phyloP scores from a whole-genome alignment of 2,329 filamentous ascomycete genomes.

The Fusarium secorum region DNA sequence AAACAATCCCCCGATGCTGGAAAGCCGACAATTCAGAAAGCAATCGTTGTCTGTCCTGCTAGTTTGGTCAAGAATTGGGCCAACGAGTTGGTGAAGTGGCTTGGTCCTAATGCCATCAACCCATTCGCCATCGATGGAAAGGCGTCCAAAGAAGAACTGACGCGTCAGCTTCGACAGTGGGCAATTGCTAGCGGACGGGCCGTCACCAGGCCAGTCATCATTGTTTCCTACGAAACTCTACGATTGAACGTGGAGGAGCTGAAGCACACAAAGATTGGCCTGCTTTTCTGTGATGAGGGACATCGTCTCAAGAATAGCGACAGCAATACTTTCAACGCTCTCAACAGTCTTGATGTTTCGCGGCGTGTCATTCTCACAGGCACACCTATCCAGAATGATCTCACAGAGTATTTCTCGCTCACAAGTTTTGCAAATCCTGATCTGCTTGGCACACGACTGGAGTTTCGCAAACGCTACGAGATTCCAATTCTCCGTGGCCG shows the following conservation, averaged over 20 bases:
- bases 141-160: slow-evolving; percentile 92
- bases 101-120: slow-evolving; percentile 87
- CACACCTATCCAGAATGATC: slow-evolving; percentile 96
- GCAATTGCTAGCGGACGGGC: slow-evolving; percentile 88
- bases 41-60: slow-evolving; percentile 94
- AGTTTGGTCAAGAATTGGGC: slow-evolving; percentile 98
- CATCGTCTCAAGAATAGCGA: slow-evolving; percentile 97
- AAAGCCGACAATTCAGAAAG: slow-evolving; percentile 92
- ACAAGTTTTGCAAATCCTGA: slow-evolving; percentile 97
- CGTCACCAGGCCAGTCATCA: slow-evolving; percentile 90
- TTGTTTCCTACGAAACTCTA: slow-evolving; percentile 96
- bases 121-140: slow-evolving; percentile 98
- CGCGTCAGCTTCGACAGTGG: slow-evolving; percentile 91
- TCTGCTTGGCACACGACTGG: slow-evolving; percentile 84
- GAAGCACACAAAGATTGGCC: slow-evolving; percentile 86
- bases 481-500: slow-evolving; percentile 90
- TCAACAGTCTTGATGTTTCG: slow-evolving; percentile 89
- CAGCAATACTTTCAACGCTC: slow-evolving; percentile 89
- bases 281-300: slow-evolving; percentile 95
- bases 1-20: slow-evolving; percentile 97
- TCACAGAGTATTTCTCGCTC: slow-evolving; percentile 97
- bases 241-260: slow-evolving; percentile 90
- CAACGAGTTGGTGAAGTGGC: slow-evolving; percentile 96
- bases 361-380: slow-evolving; percentile 94
- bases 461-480: slow-evolving; percentile 95